Base-by-base conservation (phyloP, 495 filamentous ascomycete species). In the Aspergillus diversus region DNA sequence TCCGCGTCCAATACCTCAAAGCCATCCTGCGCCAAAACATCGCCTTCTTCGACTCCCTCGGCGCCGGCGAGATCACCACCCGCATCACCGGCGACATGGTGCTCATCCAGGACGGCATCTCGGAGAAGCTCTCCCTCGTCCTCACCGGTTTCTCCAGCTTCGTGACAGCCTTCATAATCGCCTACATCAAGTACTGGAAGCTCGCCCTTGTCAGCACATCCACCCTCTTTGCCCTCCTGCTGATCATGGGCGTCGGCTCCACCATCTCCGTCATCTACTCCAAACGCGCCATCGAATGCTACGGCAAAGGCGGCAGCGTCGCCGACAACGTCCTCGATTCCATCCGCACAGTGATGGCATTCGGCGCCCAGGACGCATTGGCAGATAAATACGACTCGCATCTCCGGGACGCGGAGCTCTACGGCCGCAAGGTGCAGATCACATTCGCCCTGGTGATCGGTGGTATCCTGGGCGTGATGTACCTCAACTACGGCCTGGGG, bases 281-380 rank as follows among this genome's bases (percentile, higher is more conserved):
- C 69, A 92, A 90, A 70, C 71, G 85, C 34, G 88, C 90, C 27
- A 80, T 97, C 54, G 81, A 89, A 50, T 84, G 89, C 4, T 93
- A 95, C 66, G 92, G 90, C 31, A 77, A 85, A 15, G 92, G 92
- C 64, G 93, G 92, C 49, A 93, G 89, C 1, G 82, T 98, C n/a
- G 94, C 92, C 0, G 94, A 98, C 71, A 95, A 98, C 74, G 93
- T 97, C 61, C 86, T 97, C 66, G 93, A 89, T 66, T 96, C 93
- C 8, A 89, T 97, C 65, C 86, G 95, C 35, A 97, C 96, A 66
- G 90, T 93, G 13, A 87, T 89, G 5, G 95, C 94, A 6, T 99
- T 97, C 66, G 89, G 89, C 60, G 97, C 93, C 0, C 93, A 98
- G 75, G 87, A 92, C 39, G 91, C 92, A 63, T 83, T 99, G 32